These are phyloP conservation scores for Cystoderma amianthinum DNA, from an alignment of 768 basidiomycete species.

Conservation along the genomic window DNA sequence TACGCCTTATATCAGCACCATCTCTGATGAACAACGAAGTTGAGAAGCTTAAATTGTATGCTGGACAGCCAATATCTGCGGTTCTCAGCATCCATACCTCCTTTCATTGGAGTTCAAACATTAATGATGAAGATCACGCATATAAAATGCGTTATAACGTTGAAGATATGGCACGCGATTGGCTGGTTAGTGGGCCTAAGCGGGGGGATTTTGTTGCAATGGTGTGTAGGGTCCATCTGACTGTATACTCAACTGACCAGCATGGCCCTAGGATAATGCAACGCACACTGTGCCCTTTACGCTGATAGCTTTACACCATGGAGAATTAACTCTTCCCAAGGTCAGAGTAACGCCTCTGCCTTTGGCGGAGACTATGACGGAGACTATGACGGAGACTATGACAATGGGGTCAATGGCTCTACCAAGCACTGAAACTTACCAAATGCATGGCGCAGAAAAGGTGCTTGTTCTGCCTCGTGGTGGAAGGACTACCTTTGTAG, in stretches of 20 bases:
- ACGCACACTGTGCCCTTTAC: slow-evolving; percentile 59
- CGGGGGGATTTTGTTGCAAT: slow-evolving; percentile 74
- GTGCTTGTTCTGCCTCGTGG: slow-evolving; percentile 79
- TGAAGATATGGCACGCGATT: slow-evolving; percentile 73
- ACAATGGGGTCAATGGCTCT: slow-evolving; percentile 53
- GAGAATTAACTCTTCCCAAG: slow-evolving; percentile 71
- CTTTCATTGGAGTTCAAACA: slow-evolving; percentile 66
- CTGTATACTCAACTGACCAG: slow-evolving; percentile 5
- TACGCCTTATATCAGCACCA: slow-evolving; percentile 41
- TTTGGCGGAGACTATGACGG: slow-evolving; percentile 38
- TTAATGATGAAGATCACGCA: slow-evolving; percentile 27
- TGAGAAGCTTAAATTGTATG: slow-evolving; percentile 49
- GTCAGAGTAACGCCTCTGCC: slow-evolving; percentile 59
- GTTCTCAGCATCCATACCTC: slow-evolving; percentile 62
- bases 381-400: slow-evolving; percentile 38
- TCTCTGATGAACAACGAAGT: slow-evolving; percentile 23
- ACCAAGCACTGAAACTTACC: slow-evolving; percentile 73
- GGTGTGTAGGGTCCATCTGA: slow-evolving; percentile 32
- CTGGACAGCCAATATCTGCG: slow-evolving; percentile 81
- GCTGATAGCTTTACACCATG: slow-evolving; percentile 83
- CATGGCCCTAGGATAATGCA: slow-evolving; percentile 44
- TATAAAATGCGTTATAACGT: slow-evolving; percentile 75
- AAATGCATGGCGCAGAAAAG: slow-evolving; percentile 78
- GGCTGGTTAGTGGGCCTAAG: slow-evolving; percentile 87
- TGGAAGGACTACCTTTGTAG: slow-evolving; percentile 74